phyloP scores from a whole-genome alignment of 108 stramenopile species.

The Craspedostauros australis region DNA sequence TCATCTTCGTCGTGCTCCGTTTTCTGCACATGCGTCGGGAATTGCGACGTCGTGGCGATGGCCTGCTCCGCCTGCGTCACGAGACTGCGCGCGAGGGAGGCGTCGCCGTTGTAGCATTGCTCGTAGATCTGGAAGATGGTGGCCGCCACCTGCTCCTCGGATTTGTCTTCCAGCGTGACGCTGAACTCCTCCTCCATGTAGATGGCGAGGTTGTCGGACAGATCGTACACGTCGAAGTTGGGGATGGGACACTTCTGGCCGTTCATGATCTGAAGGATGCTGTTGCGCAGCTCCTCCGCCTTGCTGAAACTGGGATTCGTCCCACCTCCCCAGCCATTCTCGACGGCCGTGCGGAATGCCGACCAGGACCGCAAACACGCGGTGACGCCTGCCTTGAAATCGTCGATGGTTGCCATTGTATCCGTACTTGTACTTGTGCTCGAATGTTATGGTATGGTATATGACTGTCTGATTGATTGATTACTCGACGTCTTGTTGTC shows the following conservation, averaged over 20 bases:
- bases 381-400: slow-evolving; percentile 84
- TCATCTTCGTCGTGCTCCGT: slow-evolving; percentile 63
- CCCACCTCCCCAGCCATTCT: slow-evolving; percentile 75
- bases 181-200: slow-evolving; percentile 87
- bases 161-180: slow-evolving; percentile 73
- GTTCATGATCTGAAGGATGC: slow-evolving; percentile 49
- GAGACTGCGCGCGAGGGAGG: slow-evolving; percentile 43
- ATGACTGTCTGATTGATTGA: no score
- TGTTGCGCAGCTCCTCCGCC: slow-evolving; percentile 58
- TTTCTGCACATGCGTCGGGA: slow-evolving; percentile 45
- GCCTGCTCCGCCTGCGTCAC: slow-evolving; percentile 39
- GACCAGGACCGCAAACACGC: slow-evolving; percentile 82
- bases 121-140: slow-evolving; percentile 74
- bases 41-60: slow-evolving; percentile 24
- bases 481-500: no score
- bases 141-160: slow-evolving; percentile 67
- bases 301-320: slow-evolving; percentile 42
- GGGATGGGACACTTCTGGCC: slow-evolving; percentile 32
- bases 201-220: slow-evolving; percentile 59
- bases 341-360: slow-evolving; percentile 65
- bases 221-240: slow-evolving; percentile 17
- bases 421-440: no score
- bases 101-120: slow-evolving; percentile 50
- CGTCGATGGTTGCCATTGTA: no score
- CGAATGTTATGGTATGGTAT: no score